Conservation (phyloP, 129 eudicot species). For the Gnaphalium uliginosum region DNA sequence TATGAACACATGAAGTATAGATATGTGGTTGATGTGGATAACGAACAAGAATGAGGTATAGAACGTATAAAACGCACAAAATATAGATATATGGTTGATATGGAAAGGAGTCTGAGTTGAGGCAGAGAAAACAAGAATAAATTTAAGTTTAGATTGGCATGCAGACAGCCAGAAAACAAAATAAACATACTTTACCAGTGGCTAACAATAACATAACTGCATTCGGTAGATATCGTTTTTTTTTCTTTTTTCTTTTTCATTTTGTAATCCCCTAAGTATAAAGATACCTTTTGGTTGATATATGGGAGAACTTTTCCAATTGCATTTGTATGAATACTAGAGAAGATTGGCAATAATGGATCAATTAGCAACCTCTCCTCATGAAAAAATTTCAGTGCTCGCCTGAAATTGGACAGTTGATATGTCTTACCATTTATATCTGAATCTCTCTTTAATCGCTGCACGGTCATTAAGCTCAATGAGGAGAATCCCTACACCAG, state of each 20-base stretch:
- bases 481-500: not conserved
- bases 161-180: not conserved
- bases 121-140: slow-evolving; percentile 7
- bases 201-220: slow-evolving; percentile 20
- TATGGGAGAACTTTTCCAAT: slow-evolving; percentile 1
- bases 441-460: not conserved
- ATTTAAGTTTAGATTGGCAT: slow-evolving; percentile 14
- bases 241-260: not conserved
- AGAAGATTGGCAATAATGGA: slow-evolving; percentile 6
- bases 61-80: too few relatives aligned
- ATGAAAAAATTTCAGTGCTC: not conserved
- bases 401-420: not conserved
- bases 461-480: not conserved
- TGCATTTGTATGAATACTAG: not conserved
- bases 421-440: not conserved
- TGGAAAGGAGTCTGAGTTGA: not conserved
- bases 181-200: not conserved
- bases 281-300: slow-evolving; percentile 7
- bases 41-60: not conserved
- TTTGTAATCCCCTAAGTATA: not conserved
- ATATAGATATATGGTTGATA: not conserved
- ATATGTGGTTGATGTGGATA: slow-evolving; percentile 9
- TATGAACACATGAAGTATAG: slow-evolving; percentile 13
- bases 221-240: not conserved
- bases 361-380: not conserved